Conservation (phyloP, 345 rosid genomes). For the Leavenworthia alabamica region DNA sequence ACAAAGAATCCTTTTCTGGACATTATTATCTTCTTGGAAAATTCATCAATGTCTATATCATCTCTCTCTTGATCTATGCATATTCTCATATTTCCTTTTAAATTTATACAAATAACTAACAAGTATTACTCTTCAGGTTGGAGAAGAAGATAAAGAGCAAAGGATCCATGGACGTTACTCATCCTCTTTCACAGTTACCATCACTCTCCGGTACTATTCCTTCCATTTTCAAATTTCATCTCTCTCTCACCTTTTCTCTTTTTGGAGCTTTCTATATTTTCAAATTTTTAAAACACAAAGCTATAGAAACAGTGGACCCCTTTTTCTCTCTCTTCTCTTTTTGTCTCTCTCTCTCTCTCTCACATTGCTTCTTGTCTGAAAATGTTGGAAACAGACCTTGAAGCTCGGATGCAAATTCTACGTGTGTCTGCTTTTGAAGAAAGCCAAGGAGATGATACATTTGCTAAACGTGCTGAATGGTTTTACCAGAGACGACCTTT, state of each 20-base stretch:
- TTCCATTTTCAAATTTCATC: constrained; percentile 3
- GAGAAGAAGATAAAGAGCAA: constrained; percentile 19
- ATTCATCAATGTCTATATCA: constrained; percentile 9
- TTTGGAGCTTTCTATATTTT: constrained; percentile 25
- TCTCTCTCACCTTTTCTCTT: constrained; percentile 7
- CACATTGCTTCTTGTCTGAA: constrained; percentile 16
- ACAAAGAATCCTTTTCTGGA: background rate
- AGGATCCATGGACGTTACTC: constrained; percentile 16
- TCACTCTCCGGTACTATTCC: constrained; percentile 25
- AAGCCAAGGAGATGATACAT: constrained; percentile 40
- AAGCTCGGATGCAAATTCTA: constrained; percentile 44
- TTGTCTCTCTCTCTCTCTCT: constrained; percentile 3
- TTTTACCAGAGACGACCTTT: constrained; percentile 64
- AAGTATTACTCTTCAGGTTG: constrained; percentile 9
- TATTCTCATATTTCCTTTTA: background rate
- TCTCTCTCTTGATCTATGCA: constrained; percentile 12
- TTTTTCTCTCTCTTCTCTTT: background rate
- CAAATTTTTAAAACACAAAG: constrained; percentile 29
- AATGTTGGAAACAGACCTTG: constrained; percentile 40
- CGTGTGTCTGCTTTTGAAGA: constrained; percentile 29
- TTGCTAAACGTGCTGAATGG: constrained; percentile 62
- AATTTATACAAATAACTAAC: background rate
- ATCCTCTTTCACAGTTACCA: constrained; percentile 20
- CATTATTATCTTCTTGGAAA: constrained; percentile 20
- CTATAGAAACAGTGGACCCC: constrained; percentile 26